Conservation (phyloP, 345 rosid genomes). For the Populus deltoides region DNA sequence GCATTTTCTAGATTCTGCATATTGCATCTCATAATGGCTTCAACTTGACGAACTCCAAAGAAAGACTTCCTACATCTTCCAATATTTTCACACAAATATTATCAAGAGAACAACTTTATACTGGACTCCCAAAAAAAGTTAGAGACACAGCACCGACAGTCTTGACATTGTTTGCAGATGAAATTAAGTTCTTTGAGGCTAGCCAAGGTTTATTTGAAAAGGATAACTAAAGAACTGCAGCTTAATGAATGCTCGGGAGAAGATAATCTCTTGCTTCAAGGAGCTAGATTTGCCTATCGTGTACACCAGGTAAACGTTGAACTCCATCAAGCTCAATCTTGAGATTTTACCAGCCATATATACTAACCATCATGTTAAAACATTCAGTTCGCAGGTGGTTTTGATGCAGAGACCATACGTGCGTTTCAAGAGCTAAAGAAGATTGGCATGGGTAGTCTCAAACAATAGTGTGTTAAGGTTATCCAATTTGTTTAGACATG, state of each 20-base stretch:
- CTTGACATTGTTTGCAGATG: slow-evolving; percentile 44
- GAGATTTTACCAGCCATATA: not conserved
- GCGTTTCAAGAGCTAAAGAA: slow-evolving; percentile 72
- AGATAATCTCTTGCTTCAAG: slow-evolving; percentile 60
- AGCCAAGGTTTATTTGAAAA: slow-evolving; percentile 66
- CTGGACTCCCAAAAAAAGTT: not conserved
- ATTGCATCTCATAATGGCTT: not conserved
- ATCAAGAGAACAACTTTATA: not conserved
- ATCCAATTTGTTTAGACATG: not conserved
- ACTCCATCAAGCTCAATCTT: not conserved
- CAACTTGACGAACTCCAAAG: not conserved
- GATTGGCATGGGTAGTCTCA: slow-evolving; percentile 15
- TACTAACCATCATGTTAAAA: slow-evolving; percentile 5
- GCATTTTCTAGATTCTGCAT: not conserved
- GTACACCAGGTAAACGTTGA: slow-evolving; percentile 66
- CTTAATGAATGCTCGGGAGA: slow-evolving; percentile 32
- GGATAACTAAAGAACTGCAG: slow-evolving; percentile 51
- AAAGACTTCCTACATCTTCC: not conserved
- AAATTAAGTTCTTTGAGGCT: slow-evolving; percentile 65
- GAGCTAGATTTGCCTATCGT: slow-evolving; percentile 74
- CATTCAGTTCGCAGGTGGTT: slow-evolving; percentile 89
- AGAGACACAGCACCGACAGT: not conserved
- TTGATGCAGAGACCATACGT: slow-evolving; percentile 55
- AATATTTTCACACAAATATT: not conserved
- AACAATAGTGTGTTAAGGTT: not conserved